Conservation (phyloP, 331 rosid genomes). For the Telfairia occidentalis region DNA sequence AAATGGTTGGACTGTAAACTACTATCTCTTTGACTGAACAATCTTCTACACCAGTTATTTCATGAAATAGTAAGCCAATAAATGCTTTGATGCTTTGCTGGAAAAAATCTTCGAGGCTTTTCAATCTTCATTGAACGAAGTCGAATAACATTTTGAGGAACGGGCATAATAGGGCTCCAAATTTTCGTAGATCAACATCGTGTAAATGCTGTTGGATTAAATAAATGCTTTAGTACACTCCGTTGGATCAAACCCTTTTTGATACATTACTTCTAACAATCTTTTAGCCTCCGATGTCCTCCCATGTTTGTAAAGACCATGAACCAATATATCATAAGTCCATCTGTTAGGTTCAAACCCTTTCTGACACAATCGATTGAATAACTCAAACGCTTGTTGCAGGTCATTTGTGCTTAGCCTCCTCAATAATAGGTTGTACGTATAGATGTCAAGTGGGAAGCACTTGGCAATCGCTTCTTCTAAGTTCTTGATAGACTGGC, state of each 20-base stretch:
- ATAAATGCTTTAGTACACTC: conserved; percentile 5
- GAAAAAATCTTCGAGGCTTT: neutral
- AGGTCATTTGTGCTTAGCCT: conserved; percentile 27
- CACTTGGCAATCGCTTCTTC: conserved; percentile 51
- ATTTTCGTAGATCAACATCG: neutral
- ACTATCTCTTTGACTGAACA: neutral
- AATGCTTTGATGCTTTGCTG: neutral
- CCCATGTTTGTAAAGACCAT: conserved; percentile 45
- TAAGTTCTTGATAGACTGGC: conserved; percentile 24
- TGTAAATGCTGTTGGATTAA: neutral
- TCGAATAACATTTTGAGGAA: neutral
- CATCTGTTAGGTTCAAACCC: conserved; percentile 53
- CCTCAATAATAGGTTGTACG: conserved; percentile 61
- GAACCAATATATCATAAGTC: conserved; percentile 50
- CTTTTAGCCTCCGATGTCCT: conserved; percentile 34
- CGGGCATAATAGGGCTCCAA: neutral
- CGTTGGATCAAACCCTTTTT: conserved; percentile 35
- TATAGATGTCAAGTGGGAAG: conserved; percentile 49
- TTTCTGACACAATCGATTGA: conserved; percentile 35
- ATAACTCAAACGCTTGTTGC: conserved; percentile 40
- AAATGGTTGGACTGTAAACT: neutral
- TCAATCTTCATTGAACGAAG: neutral
- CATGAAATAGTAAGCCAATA: neutral
- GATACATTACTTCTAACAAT: conserved; percentile 41
- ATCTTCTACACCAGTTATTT: neutral